Percentiles rank a stretch among this genome's conserved stretches.
Conservation (phyloP, 768 basidiomycete genomes). For the Tubosaeta sp. region DNA sequence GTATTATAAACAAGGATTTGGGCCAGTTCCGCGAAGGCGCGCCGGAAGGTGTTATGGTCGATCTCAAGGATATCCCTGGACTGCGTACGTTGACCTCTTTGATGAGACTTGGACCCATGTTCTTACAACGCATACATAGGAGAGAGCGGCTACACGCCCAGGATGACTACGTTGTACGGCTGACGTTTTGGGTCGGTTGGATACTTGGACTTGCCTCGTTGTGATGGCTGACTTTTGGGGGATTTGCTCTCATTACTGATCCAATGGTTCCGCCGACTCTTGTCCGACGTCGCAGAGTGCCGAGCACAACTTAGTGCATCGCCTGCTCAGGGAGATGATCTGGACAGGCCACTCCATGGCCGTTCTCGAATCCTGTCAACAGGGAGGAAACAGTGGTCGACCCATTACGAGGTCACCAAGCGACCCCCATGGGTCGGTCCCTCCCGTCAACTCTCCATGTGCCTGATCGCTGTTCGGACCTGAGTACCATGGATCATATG, state of each 20-base stretch:
- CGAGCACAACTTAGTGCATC: slow-evolving; percentile 67
- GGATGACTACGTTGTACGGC: slow-evolving; percentile 68
- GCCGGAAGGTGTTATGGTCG: slow-evolving; percentile 47
- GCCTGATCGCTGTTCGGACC: slow-evolving; percentile 45
- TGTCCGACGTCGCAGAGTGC: slow-evolving; percentile 48
- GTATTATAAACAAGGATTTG: slow-evolving; percentile 78
- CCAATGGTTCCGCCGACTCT: slow-evolving; percentile 15
- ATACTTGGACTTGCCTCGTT: too few relatives aligned
- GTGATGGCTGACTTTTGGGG: too few relatives aligned
- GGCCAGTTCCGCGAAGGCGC: slow-evolving; percentile 65
- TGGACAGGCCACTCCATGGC: slow-evolving; percentile 77
- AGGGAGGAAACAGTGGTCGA: slow-evolving; percentile 67
- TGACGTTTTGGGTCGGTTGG: not conserved
- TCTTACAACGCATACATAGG: slow-evolving; percentile 44
- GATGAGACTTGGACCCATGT: not conserved
- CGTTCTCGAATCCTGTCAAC: slow-evolving; percentile 81
- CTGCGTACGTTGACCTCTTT: slow-evolving; percentile 51
- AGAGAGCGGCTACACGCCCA: slow-evolving; percentile 90
- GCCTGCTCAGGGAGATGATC: slow-evolving; percentile 73
- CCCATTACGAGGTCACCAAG: slow-evolving; percentile 85
- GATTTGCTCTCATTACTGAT: not conserved
- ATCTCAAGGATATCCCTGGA: slow-evolving; percentile 83
- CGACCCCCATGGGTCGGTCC: slow-evolving; percentile 91
- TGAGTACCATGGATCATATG: slow-evolving; percentile 84
- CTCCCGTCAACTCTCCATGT: too few relatives aligned